Base-by-base conservation (phyloP, 306 rosid genomes). In the Vicia villosa region DNA sequence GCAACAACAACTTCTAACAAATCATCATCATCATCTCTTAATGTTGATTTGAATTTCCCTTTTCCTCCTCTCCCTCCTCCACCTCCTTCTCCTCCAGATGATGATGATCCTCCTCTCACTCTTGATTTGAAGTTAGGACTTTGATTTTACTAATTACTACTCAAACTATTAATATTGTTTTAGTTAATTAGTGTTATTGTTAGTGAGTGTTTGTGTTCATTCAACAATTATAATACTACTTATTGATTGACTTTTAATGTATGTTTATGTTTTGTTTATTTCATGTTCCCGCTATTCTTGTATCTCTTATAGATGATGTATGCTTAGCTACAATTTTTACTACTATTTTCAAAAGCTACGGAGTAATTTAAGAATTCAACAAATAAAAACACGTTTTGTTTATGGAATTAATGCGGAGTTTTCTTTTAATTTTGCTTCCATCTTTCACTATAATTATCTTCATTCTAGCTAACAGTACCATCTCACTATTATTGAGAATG, bases 101-200 rank as follows among this genome's bases (percentile, higher is more conserved):
- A 66, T 45, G 74, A 69, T 61, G 77, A 62, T 58, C 54, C 37
- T 43, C 68, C 76, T 38, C 57, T 74, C 83, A 46, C 86, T 62
- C 76, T 92, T 80, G 95, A 92, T 82, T 83, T 92, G 74, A 87
- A 88, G 83, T 81, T 92, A 86, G 88, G 88, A 19, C 86, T 76
- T 40, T 79, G 68, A 36, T 59, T 34, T 52, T 49, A 16, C 5
- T 49, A 8, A 0, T 47, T n/a, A 47, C 10, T 47, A 47, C 22
- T 47, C 54, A 47, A 47, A 15, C 54, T 15, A 47, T 47, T 17
- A 16, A 5, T 49, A 49, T 49, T 49, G 22, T 19, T 47, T 46
- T 47, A 6, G 17, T 46, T 47, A 47, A 19, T 47, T 16, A 47
- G 21, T 47, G 9, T 47, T 45, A 15, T 15, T n/a, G n/a, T 45